Conservation (phyloP, 192 early-diverging fungal genomes). For the Gigaspora rosea region DNA sequence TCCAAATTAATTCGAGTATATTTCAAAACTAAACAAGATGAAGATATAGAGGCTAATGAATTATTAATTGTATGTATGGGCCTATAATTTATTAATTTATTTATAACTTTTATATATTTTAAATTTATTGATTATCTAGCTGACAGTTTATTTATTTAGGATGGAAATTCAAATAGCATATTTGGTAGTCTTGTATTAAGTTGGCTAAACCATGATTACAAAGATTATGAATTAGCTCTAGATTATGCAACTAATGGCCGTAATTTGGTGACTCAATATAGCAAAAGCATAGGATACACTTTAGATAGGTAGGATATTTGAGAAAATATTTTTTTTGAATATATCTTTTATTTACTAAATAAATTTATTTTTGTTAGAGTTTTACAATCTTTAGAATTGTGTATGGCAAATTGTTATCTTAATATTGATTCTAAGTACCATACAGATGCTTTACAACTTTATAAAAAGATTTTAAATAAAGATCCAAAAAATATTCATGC, state of each 20-base stretch:
- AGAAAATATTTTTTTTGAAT: not conserved
- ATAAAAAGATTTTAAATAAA: conserved; percentile 51
- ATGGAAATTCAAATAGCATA: conserved; percentile 41
- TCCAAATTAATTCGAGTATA: conserved; percentile 52
- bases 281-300: conserved; percentile 31
- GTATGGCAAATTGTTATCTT: conserved; percentile 62
- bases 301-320: conserved; percentile 41
- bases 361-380: conserved; percentile 40
- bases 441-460: conserved; percentile 55
- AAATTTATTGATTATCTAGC: not conserved
- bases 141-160: conserved; percentile 38
- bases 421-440: conserved; percentile 57
- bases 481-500: conserved; percentile 49
- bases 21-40: conserved; percentile 38
- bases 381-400: conserved; percentile 54
- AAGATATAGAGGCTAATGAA: conserved; percentile 37
- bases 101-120: not conserved
- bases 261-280: conserved; percentile 39
- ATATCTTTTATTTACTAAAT: not conserved
- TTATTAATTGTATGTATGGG: conserved; percentile 37
- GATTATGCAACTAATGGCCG: conserved; percentile 52
- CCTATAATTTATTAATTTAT: not conserved
- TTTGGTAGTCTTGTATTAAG: conserved; percentile 53
- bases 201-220: conserved; percentile 50
- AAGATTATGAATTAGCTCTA: conserved; percentile 54